These are phyloP conservation scores for Penicillium sp. DNA, from an alignment of 2,329 filamentous ascomycete species.

Conservation along the genomic window DNA sequence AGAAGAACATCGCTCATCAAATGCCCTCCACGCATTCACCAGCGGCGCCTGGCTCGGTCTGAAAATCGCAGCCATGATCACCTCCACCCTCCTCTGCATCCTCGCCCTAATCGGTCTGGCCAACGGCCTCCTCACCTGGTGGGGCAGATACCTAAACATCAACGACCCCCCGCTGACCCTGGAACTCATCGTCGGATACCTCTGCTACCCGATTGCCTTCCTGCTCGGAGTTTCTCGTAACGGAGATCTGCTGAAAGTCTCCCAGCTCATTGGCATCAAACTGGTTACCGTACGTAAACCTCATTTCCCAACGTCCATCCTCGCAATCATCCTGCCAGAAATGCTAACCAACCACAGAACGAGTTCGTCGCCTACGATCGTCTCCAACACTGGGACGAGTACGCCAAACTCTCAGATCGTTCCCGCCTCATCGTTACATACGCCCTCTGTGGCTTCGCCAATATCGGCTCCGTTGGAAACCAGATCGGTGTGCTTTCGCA, in stretches of 20 bases:
- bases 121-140: constrained; percentile 79
- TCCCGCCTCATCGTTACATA: constrained; percentile 82
- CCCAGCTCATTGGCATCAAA: constrained; percentile 78
- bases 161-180: constrained; percentile 68
- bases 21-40: constrained; percentile 79
- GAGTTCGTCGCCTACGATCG: constrained; percentile 72
- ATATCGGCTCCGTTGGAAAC: constrained; percentile 82
- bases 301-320: background rate
- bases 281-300: constrained; percentile 63
- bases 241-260: constrained; percentile 66
- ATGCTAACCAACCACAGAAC: constrained; percentile 53
- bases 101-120: constrained; percentile 72
- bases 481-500: constrained; percentile 86
- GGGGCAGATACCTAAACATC: constrained; percentile 75
- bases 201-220: constrained; percentile 76
- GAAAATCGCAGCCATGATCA: constrained; percentile 82
- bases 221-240: constrained; percentile 73
- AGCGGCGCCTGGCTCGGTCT: constrained; percentile 82
- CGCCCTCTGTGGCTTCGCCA: constrained; percentile 77
- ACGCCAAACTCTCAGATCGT: constrained; percentile 62
- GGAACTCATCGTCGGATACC: constrained; percentile 72
- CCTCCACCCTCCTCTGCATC: constrained; percentile 77
- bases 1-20: constrained; percentile 67
- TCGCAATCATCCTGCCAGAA: background rate
- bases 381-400: constrained; percentile 55